A percentile compares a stretch with the other conserved stretches of the same genome.
Evolutionary conservation across 352 stramenopile genomes (phyloP).

Genomic region (Phytophthora crassamura): DNA sequence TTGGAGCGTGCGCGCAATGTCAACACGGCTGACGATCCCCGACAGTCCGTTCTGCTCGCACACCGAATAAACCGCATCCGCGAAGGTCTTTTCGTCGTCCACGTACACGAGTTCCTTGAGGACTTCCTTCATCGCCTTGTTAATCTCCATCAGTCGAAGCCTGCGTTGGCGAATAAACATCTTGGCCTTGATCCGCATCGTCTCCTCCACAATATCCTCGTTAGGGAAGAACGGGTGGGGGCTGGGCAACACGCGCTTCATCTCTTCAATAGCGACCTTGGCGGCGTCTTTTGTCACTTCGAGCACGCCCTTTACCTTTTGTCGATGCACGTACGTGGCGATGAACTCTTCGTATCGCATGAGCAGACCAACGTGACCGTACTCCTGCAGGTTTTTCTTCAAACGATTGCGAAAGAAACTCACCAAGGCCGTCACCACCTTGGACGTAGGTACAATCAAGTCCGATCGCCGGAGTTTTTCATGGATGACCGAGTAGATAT

Average conservation of each 20-base stretch:
- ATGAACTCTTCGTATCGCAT: constrained; percentile 71
- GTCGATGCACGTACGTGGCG: constrained; percentile 44
- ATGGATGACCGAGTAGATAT: constrained; percentile 54
- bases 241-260: constrained; percentile 59
- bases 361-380: constrained; percentile 53
- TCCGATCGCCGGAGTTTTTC: constrained; percentile 42
- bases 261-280: constrained; percentile 41
- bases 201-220: constrained; percentile 39
- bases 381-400: constrained; percentile 37
- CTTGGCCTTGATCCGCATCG: constrained; percentile 46
- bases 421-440: constrained; percentile 44
- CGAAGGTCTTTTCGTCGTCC: constrained; percentile 51
- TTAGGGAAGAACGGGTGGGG: constrained; percentile 58
- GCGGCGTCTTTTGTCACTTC: constrained; percentile 23
- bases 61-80: constrained; percentile 48
- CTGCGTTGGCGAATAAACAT: constrained; percentile 46
- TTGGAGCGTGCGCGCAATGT: constrained; percentile 44
- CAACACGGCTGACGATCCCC: constrained; percentile 40
- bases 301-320: constrained; percentile 25
- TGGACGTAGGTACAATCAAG: constrained; percentile 53
- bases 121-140: constrained; percentile 48
- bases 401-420: constrained; percentile 51
- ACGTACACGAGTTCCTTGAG: constrained; percentile 48
- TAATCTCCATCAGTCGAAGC: constrained; percentile 53
- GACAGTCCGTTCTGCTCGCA: constrained; percentile 46